Conservation (phyloP, 768 basidiomycete species). For the Kwoniella sp. region DNA sequence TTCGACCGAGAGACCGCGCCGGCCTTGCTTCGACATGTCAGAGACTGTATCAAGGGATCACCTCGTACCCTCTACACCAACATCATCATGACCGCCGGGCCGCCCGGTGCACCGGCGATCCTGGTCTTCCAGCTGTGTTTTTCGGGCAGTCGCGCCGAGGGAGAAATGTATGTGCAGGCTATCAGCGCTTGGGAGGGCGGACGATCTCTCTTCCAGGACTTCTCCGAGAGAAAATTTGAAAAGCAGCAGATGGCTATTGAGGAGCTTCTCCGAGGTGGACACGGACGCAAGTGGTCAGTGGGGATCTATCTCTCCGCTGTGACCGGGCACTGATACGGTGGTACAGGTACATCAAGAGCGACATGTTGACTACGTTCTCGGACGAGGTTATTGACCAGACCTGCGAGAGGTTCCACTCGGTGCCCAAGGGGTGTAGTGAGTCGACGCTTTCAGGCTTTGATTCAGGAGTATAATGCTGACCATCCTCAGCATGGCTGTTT, state of each 20-base stretch:
- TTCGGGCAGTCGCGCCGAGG: conserved; percentile 68
- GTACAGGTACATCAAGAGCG: conserved; percentile 76
- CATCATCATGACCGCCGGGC: conserved; percentile 83
- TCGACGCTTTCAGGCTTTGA: conserved; percentile 21
- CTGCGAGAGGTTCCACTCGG: conserved; percentile 71
- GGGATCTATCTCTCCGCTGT: not conserved
- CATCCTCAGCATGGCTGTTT: conserved; percentile 70
- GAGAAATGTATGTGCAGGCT: conserved; percentile 70
- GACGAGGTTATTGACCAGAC: conserved; percentile 83
- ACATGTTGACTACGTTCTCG: conserved; percentile 73
- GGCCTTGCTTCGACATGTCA: conserved; percentile 82
- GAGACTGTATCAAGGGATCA: conserved; percentile 85
- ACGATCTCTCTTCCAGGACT: conserved; percentile 77
- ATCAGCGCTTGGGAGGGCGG: conserved; percentile 88
- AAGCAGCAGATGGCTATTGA: conserved; percentile 89
- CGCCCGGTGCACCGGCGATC: conserved; percentile 74
- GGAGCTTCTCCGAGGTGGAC: conserved; percentile 70
- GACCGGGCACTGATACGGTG: not conserved
- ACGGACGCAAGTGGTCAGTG: conserved; percentile 58
- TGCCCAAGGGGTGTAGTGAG: conserved; percentile 87
- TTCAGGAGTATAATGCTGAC: not conserved
- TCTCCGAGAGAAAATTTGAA: conserved; percentile 81
- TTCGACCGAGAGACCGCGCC: conserved; percentile 83
- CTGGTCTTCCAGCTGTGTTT: conserved; percentile 86
- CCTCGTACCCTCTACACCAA: conserved; percentile 86